Conservation (phyloP, 2,329 filamentous ascomycete genomes). For the Penicillium hesseltinei region DNA sequence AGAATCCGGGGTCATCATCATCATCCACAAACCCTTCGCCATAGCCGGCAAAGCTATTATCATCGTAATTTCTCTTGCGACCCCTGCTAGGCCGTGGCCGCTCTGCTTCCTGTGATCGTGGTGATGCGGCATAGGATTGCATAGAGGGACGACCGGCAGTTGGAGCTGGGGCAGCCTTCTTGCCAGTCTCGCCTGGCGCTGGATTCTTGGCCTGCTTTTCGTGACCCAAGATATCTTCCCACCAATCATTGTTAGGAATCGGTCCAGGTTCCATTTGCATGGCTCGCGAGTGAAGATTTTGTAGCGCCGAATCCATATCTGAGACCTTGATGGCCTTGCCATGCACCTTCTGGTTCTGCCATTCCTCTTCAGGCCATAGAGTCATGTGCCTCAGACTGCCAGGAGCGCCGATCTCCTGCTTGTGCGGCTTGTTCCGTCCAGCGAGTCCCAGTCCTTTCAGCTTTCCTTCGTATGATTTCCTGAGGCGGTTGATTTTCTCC, state of each 20-base stretch:
- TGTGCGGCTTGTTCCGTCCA: conserved; percentile 50
- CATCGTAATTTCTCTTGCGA: conserved; percentile 52
- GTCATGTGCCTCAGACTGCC: conserved; percentile 43
- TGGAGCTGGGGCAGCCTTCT: conserved; percentile 30
- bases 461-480: conserved; percentile 55
- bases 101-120: conserved; percentile 33
- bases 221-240: conserved; percentile 50
- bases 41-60: conserved; percentile 52
- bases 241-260: conserved; percentile 47
- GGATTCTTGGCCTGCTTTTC: conserved; percentile 44
- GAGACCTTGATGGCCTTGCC: conserved; percentile 48
- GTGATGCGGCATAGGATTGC: conserved; percentile 30
- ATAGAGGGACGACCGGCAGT: conserved; percentile 23
- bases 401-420: conserved; percentile 41
- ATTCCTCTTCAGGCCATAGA: conserved; percentile 52
- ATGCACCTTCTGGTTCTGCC: conserved; percentile 49
- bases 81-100: conserved; percentile 45
- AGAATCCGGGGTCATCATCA: conserved; percentile 45
- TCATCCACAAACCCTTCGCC: conserved; percentile 52
- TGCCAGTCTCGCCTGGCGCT: conserved; percentile 29
- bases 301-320: conserved; percentile 42
- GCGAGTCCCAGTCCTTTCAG: conserved; percentile 48
- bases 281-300: conserved; percentile 43
- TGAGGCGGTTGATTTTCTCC: conserved; percentile 63
- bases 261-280: conserved; percentile 50